Evolutionary conservation across 2,329 filamentous ascomycete genomes (phyloP).

Genomic region (Xylariaceae sp.): DNA sequence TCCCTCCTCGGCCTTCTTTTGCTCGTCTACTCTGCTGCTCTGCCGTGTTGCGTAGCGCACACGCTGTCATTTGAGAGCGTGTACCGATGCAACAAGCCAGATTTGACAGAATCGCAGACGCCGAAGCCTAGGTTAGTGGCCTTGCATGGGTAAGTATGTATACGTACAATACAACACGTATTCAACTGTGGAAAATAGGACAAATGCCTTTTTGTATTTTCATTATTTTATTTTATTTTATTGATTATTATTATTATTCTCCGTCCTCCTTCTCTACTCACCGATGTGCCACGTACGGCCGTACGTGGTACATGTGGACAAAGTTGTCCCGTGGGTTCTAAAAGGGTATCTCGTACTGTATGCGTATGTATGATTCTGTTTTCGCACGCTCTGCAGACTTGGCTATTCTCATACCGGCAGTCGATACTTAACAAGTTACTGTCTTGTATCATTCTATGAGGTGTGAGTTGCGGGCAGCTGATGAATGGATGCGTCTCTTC

Average conservation of each 20-base stretch:
- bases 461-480: neutral
- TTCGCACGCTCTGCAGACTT: neutral
- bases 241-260: too few species aligned
- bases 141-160: neutral
- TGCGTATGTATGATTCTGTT: neutral
- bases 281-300: neutral
- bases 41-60: slow-evolving; percentile 17
- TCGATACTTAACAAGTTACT: neutral
- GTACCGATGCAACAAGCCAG: slow-evolving; percentile 20
- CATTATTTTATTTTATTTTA: too few species aligned
- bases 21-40: slow-evolving; percentile 12
- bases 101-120: neutral
- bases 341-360: neutral
- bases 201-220: neutral
- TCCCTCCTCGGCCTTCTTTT: slow-evolving; percentile 16
- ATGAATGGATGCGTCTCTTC: neutral
- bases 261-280: too few species aligned
- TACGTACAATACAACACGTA: neutral
- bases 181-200: neutral
- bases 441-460: neutral
- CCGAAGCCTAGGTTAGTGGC: neutral
- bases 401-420: neutral
- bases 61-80: slow-evolving; percentile 14
- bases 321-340: neutral
- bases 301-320: neutral